Evolutionary conservation across 164 flowering plant genomes (phyloP).

Genomic region (Umbilicus rupestris): DNA sequence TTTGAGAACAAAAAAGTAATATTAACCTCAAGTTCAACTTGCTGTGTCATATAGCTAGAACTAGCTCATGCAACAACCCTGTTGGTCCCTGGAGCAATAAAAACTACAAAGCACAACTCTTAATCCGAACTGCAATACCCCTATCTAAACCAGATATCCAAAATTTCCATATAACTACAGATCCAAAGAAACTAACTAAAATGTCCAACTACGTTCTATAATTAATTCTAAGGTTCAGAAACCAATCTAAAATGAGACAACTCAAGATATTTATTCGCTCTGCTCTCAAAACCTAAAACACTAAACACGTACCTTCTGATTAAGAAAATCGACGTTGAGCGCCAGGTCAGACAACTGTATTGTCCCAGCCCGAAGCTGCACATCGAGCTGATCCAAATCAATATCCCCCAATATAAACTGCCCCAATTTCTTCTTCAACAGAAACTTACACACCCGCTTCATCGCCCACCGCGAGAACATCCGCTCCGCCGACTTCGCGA

Average conservation of each 20-base stretch:
- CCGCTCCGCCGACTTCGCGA: conserved; percentile 71
- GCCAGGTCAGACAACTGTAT: conserved; percentile 78
- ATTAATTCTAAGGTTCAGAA: too few relatives aligned
- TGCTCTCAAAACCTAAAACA: not conserved
- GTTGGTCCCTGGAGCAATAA: not conserved
- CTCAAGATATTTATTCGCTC: not conserved
- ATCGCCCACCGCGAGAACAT: conserved; percentile 72
- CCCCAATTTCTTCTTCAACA: conserved; percentile 86
- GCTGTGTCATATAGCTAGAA: not conserved
- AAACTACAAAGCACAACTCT: not conserved
- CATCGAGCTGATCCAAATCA: conserved; percentile 84
- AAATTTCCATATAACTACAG: not conserved
- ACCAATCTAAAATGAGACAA: not conserved
- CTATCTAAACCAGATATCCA: not conserved
- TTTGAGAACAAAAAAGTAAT: not conserved
- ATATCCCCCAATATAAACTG: conserved; percentile 71
- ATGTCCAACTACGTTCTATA: too few relatives aligned
- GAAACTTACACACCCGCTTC: conserved; percentile 56
- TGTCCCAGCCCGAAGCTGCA: conserved; percentile 69
- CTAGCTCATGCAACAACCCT: not conserved
- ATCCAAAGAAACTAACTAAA: not conserved
- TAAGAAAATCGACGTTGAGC: conserved; percentile 69
- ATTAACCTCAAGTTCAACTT: not conserved
- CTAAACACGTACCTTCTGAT: conserved; percentile 38
- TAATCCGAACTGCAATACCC: not conserved